Conservation (phyloP, 2,329 filamentous ascomycete species). For the Epicoccum sorghinum region DNA sequence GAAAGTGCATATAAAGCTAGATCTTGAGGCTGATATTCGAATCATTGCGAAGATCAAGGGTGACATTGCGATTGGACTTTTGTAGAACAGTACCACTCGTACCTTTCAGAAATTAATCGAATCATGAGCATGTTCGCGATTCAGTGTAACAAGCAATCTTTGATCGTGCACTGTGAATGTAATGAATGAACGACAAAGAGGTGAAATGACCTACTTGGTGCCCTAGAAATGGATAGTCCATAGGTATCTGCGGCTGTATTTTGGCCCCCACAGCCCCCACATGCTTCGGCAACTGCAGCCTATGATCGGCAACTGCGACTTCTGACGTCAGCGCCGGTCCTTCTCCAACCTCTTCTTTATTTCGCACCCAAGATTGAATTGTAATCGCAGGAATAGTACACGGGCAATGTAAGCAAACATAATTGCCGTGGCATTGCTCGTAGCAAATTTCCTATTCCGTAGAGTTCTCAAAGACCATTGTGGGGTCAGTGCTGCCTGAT, state of each 20-base stretch:
- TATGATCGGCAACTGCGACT: no score
- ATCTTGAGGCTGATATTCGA: slow-evolving; percentile 30
- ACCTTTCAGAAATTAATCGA: no score
- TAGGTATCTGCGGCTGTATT: not conserved
- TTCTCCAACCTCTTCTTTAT: not conserved
- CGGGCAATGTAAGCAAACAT: not conserved
- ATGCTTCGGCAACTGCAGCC: no score
- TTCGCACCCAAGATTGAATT: no score
- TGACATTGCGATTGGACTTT: slow-evolving; percentile 30
- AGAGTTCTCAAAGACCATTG: not conserved
- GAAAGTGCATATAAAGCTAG: slow-evolving; percentile 32
- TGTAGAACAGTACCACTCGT: slow-evolving; percentile 8
- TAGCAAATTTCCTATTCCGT: not conserved
- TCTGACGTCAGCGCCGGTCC: not conserved
- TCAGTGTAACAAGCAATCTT: no score
- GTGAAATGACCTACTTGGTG: no score
- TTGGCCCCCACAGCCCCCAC: no score
- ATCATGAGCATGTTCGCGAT: no score
- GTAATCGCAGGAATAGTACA: not conserved
- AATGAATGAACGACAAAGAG: not conserved
- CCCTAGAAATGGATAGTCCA: no score
- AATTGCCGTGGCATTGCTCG: not conserved
- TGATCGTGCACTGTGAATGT: no score
- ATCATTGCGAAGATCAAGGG: slow-evolving; percentile 29
- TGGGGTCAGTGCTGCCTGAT: not conserved